phyloP scores from a whole-genome alignment of 805 yeast genomes.

The Myxozyma mucilagina region DNA sequence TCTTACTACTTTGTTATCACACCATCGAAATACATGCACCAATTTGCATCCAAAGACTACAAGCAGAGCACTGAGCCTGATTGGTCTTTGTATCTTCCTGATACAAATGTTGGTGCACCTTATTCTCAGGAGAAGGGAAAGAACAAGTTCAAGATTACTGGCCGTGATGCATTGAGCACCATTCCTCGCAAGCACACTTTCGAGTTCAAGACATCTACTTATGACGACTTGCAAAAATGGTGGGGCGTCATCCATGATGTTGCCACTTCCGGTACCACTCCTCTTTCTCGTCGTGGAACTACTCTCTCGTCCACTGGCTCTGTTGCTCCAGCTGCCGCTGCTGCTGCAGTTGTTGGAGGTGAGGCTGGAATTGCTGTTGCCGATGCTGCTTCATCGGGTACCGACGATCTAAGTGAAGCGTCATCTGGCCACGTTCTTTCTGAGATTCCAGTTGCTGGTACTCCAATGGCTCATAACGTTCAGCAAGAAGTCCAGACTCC shows the following conservation, averaged over 20 bases:
- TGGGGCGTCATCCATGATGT: conserved; percentile 42
- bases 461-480: not conserved
- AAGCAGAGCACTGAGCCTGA: conserved; percentile 50
- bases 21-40: conserved; percentile 48
- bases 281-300: conserved; percentile 10
- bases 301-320: conserved; percentile 2
- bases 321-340: conserved; percentile 1
- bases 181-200: conserved; percentile 41
- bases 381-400: not conserved
- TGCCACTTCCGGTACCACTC: conserved; percentile 13
- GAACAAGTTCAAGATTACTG: conserved; percentile 46
- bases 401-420: not conserved
- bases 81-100: conserved; percentile 50
- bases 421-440: not conserved
- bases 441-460: conserved; percentile 11
- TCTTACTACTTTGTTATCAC: conserved; percentile 51
- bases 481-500: conserved; percentile 5
- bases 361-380: not conserved
- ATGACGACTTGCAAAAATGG: conserved; percentile 51
- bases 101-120: conserved; percentile 45
- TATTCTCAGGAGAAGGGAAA: conserved; percentile 41
- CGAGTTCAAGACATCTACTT: conserved; percentile 48
- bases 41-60: conserved; percentile 49
- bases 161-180: conserved; percentile 45
- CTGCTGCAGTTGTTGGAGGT: not conserved